Conservation (phyloP, 148 eudicot genomes). For the Cornus suecica region DNA sequence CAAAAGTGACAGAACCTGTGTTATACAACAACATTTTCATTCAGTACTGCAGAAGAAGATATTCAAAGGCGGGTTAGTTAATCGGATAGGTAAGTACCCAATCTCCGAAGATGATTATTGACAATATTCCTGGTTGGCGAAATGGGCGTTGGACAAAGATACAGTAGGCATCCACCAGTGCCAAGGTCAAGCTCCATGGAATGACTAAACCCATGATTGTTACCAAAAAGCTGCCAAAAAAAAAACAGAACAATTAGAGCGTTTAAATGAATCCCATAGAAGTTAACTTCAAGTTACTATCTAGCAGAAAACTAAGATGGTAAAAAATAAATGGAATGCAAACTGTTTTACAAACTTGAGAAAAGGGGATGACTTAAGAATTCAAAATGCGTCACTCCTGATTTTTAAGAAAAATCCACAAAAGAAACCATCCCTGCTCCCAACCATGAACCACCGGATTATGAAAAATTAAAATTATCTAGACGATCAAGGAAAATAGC, state of each 20-base stretch:
- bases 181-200: constrained; percentile 89
- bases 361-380: background rate
- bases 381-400: background rate
- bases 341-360: background rate
- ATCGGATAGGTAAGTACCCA: constrained; percentile 49
- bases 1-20: constrained; percentile 72
- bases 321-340: background rate
- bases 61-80: background rate
- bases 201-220: constrained; percentile 85
- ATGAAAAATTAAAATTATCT: too few relatives aligned
- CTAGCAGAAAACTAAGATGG: background rate
- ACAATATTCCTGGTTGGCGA: constrained; percentile 59
- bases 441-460: too few relatives aligned
- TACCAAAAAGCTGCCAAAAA: constrained; percentile 72
- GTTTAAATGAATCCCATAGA: background rate
- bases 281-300: background rate
- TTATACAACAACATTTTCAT: background rate
- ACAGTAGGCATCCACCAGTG: constrained; percentile 67
- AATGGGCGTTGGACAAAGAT: constrained; percentile 57
- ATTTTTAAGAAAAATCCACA: too few relatives aligned
- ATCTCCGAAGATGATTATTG: constrained; percentile 65
- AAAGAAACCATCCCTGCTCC: too few relatives aligned
- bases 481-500: too few relatives aligned
- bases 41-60: background rate
- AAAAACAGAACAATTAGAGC: background rate